Evolutionary conservation across 176 grass and related monocot genomes (phyloP).

Genomic region (Musa itinerans): DNA sequence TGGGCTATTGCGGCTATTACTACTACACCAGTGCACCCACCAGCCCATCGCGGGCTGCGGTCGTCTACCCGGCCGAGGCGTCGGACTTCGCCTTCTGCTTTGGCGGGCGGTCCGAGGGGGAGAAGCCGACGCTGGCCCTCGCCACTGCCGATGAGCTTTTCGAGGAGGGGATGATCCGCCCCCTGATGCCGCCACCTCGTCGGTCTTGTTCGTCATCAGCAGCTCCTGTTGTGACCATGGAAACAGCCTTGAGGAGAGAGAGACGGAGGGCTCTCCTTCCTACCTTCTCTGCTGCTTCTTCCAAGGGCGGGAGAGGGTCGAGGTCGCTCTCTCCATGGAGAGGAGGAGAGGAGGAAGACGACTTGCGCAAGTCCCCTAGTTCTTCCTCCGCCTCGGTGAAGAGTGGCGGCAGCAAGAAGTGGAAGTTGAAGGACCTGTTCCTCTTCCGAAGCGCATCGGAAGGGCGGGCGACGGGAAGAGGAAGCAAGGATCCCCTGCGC

Average conservation of each 20-base stretch:
- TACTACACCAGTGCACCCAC: constrained; percentile 72
- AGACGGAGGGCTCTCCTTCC: constrained; percentile 22
- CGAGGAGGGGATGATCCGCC: constrained; percentile 87
- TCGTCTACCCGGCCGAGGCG: background rate
- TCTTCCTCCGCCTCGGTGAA: constrained; percentile 29
- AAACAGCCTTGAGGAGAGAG: constrained; percentile 18
- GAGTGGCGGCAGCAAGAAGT: constrained; percentile 65
- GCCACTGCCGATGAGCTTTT: constrained; percentile 93
- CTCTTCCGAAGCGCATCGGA: constrained; percentile 92
- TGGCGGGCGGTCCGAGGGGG: constrained; percentile 31
- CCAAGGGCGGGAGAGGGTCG: constrained; percentile 22
- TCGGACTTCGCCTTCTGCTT: constrained; percentile 67
- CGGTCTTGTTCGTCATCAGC: background rate
- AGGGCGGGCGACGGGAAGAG: constrained; percentile 47
- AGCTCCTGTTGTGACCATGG: constrained; percentile 7
- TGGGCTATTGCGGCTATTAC: constrained; percentile 29
- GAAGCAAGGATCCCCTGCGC: constrained; percentile 65
- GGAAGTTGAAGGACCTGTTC: constrained; percentile 78
- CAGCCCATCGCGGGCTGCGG: constrained; percentile 46
- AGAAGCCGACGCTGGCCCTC: constrained; percentile 24
- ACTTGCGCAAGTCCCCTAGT: background rate
- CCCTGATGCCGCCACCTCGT: constrained; percentile 34
- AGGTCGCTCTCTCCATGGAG: constrained; percentile 71
- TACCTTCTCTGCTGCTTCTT: background rate
- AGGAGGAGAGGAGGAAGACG: constrained; percentile 30